These are phyloP conservation scores for Amaranthus hypochondriacus DNA, from an alignment of 148 eudicot genomes.

Conservation along the genomic window DNA sequence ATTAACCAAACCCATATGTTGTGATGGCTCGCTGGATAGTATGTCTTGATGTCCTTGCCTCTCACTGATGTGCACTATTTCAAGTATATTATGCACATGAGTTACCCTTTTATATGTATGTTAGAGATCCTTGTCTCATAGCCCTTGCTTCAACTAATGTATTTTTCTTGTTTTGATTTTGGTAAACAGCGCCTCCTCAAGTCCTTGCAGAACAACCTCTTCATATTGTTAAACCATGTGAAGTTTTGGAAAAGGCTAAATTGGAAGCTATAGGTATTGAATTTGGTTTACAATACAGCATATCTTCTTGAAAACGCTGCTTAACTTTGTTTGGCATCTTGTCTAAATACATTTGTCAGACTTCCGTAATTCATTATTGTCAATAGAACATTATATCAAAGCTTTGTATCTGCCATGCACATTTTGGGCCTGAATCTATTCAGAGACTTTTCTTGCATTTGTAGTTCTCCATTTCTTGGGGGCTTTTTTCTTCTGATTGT, in stretches of 20 bases:
- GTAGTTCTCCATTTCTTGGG: neutral
- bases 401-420: neutral
- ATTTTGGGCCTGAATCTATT: neutral
- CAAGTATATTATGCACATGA: neutral
- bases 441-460: neutral
- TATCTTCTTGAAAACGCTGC: neutral
- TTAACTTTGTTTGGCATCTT: neutral
- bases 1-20: no score
- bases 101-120: neutral
- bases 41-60: no score
- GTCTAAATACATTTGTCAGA: neutral
- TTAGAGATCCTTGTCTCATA: neutral
- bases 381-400: neutral
- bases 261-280: constrained; percentile 57
- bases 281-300: neutral
- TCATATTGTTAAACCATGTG: constrained; percentile 44
- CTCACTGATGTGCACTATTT: no score
- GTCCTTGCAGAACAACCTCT: constrained; percentile 38
- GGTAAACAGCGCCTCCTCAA: constrained; percentile 12
- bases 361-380: neutral
- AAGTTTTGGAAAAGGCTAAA: constrained; percentile 47
- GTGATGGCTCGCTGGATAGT: no score
- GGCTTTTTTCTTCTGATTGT: neutral
- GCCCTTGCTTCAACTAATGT: neutral
- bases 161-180: neutral